Percentiles rank a stretch among this genome's conserved stretches.
Conservation (phyloP, 140 eudicot genomes). For the Stevia rebaudiana region DNA sequence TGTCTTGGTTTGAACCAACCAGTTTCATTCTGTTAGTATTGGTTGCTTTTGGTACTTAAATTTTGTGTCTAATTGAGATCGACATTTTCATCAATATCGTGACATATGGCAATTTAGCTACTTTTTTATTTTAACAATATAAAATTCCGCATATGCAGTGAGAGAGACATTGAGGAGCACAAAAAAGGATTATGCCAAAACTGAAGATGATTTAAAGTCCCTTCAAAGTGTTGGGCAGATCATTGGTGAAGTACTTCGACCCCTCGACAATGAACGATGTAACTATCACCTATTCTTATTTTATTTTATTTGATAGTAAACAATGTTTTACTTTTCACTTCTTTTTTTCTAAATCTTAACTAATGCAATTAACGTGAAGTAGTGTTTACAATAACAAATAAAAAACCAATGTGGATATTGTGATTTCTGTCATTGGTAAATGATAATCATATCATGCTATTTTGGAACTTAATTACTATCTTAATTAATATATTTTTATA, state of each 20-base stretch:
- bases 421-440: neutral
- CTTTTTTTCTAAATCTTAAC: neutral
- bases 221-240: slow-evolving; percentile 99
- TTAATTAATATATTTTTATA: neutral
- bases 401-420: neutral
- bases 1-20: neutral
- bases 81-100: neutral
- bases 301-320: neutral
- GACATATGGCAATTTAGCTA: neutral
- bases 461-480: neutral
- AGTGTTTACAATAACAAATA: neutral
- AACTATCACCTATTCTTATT: slow-evolving; percentile 14
- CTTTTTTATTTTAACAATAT: neutral
- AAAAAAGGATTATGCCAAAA: slow-evolving; percentile 86
- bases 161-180: slow-evolving; percentile 60
- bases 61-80: neutral
- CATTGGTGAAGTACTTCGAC: slow-evolving; percentile 92
- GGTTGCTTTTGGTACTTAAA: neutral
- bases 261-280: slow-evolving; percentile 92
- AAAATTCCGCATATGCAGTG: slow-evolving; percentile 33
- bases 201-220: slow-evolving; percentile 98
- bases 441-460: neutral
- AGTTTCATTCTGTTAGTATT: neutral
- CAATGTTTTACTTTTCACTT: neutral
- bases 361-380: neutral